Base-by-base conservation (phyloP, 2,329 filamentous ascomycete species). In the Bisporella sp. region DNA sequence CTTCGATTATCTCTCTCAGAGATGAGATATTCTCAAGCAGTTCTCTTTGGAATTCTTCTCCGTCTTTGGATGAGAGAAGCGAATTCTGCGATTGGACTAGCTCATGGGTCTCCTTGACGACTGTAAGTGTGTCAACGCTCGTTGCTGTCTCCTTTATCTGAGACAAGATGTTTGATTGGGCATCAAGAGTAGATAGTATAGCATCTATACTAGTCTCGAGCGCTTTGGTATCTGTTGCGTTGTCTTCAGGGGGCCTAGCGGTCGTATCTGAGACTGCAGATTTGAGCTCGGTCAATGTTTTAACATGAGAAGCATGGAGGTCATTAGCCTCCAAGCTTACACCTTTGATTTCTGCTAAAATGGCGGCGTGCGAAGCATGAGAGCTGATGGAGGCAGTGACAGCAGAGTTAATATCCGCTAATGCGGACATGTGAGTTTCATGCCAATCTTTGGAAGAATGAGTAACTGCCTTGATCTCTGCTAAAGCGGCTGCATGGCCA, bases 1-100 rank as follows among this genome's bases (percentile, higher is more conserved):
- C 59, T 32, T 54, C 54, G 4, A 64, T 30, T 9, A 58, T 50
- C 3, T 52, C 39, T 45, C 59, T 63, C 28, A 63, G 45, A n/a
- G 50, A 52, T 5, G 53, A 44, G n/a, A 64, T 55, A 37, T 57
- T 55, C 13, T 37, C 29, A 3, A 55, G 29, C 6, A 61, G 53
- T 28, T 60, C 59, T 21, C 21, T 21, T 11, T 52, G 50, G 13
- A 60, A 49, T 1, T 53, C 54, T 5, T 32, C 49, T 3, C 39
- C 39, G 45, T 52, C 52, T 33, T 60, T 58, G 6, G 35, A 41
- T 9, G 56, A 47, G 29, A 62, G 49, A 13, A 61, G 31, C n/a
- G 52, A n/a, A 11, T 49, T 53, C 31, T 62, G 55, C 5, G 52
- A 54, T n/a, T 35, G 40, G 35, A 50, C 50, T 12, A 54, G 45